These are phyloP conservation scores for Ambispora gerdemannii DNA, from an alignment of 192 early-diverging fungal genomes.

Conservation along the genomic window DNA sequence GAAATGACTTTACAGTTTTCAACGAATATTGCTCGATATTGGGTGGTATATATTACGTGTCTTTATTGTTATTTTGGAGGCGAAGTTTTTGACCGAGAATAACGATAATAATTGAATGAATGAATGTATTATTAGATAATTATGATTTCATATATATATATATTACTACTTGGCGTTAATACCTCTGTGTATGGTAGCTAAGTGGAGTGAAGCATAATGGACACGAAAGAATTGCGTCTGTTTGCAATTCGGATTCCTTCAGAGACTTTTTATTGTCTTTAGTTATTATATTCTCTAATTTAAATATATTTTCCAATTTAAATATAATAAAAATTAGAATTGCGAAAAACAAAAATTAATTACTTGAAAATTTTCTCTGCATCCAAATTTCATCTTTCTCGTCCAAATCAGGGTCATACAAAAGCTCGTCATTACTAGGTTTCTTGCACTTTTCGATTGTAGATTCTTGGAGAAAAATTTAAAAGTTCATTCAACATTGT, in stretches of 20 bases:
- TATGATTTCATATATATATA: background rate
- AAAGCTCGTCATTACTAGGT: slow-evolving; percentile 54
- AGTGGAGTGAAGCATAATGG: slow-evolving; percentile 59
- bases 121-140: no score
- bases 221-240: slow-evolving; percentile 59
- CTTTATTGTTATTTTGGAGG: slow-evolving; percentile 30
- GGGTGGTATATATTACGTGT: slow-evolving; percentile 56
- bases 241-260: slow-evolving; percentile 34
- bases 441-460: no score
- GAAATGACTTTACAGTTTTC: slow-evolving; percentile 52
- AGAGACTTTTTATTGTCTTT: slow-evolving; percentile 8
- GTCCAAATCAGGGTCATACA: slow-evolving; percentile 56
- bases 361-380: slow-evolving; percentile 50
- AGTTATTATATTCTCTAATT: slow-evolving; percentile 25
- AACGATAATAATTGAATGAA: no score
- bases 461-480: no score
- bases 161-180: background rate
- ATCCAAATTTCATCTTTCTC: slow-evolving; percentile 56
- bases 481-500: no score
- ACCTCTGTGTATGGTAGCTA: slow-evolving; percentile 63
- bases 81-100: no score
- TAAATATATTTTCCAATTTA: slow-evolving; percentile 2
- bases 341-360: background rate
- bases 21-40: slow-evolving; percentile 71
- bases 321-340: slow-evolving; percentile 8